Base-by-base conservation (phyloP, 129 eudicot genomes). In the Cynara cardunculus region DNA sequence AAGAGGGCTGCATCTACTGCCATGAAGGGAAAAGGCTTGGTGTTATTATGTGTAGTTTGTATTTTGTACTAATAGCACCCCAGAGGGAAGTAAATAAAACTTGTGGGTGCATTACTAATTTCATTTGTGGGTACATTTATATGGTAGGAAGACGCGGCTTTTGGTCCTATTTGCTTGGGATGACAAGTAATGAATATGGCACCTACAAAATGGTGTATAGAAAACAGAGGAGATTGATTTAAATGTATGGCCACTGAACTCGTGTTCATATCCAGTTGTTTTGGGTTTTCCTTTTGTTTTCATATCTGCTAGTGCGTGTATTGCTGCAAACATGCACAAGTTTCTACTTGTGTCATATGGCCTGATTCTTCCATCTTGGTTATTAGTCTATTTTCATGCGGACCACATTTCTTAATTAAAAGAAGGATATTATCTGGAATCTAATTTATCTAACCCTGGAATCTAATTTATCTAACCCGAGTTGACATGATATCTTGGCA, bases 401-500 rank as follows among this genome's bases (percentile, higher is more conserved):
- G 89, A 88, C 87, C 76, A 70, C 22, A 83, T 85, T 69, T 64
- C 35, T 76, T 67, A 65, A 72, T 76, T 21, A 31, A 85, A 85
- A 71, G 85, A 31, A 77, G 76, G 75, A 68, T 72, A 72, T 74
- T 72, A 81, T 77, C 67, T 75, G 80, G 91, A 88, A 88, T 78
- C 84, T 72, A 73, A 71, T 69, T 66, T 66, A 25, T 75, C 67
- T 71, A 25, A 70, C 61, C 68, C 85, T 75, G 80, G 91, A 88
- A 88, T 78, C 84, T 72, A 73, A 71, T 69, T 66, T 66, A 25
- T 75, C 67, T 71, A 25, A 70, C 61, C 68, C 85, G 44, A 82
- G 87, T 79, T 83, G 87, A 72, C 81, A 68, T 41, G 59, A 72
- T 56, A 88, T 85, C 85, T 85, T 69, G 81, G 72, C 62, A 76